Evolutionary conservation across 495 filamentous ascomycete genomes (phyloP).

Genomic region (Aspergillus funiculosus): DNA sequence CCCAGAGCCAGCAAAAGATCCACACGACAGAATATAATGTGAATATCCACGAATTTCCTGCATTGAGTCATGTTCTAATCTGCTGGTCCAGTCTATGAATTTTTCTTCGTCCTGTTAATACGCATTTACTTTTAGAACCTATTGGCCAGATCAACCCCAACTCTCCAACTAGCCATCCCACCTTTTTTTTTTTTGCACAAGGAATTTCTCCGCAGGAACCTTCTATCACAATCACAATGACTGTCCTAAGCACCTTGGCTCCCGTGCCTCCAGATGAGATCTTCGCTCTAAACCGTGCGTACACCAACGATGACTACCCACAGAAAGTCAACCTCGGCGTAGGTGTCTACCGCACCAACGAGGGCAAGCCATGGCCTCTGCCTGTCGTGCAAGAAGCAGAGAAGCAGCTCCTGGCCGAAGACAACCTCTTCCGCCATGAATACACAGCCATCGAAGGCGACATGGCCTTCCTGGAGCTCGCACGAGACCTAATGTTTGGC

Average conservation of each 20-base stretch:
- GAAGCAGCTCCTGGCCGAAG: conserved; percentile 32
- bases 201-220: not conserved
- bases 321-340: conserved; percentile 47
- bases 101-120: too few species aligned
- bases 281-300: conserved; percentile 44
- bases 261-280: conserved; percentile 46
- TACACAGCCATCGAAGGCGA: conserved; percentile 48
- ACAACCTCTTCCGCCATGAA: conserved; percentile 41
- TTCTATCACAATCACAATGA: conserved; percentile 23
- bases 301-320: conserved; percentile 34
- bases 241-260: conserved; percentile 29
- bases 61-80: too few species aligned
- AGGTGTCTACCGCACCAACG: conserved; percentile 48
- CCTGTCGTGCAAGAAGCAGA: conserved; percentile 44
- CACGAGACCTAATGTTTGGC: conserved; percentile 45
- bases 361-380: conserved; percentile 49
- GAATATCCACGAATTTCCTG: too few species aligned
- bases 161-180: not conserved
- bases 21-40: not conserved
- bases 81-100: too few species aligned
- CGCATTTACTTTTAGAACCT: too few species aligned
- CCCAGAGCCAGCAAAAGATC: not conserved
- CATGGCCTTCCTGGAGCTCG: conserved; percentile 35
- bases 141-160: not conserved
- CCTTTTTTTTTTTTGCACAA: not conserved